phyloP scores from a whole-genome alignment of 2,329 filamentous ascomycete species.

The Epichloe uncinata region DNA sequence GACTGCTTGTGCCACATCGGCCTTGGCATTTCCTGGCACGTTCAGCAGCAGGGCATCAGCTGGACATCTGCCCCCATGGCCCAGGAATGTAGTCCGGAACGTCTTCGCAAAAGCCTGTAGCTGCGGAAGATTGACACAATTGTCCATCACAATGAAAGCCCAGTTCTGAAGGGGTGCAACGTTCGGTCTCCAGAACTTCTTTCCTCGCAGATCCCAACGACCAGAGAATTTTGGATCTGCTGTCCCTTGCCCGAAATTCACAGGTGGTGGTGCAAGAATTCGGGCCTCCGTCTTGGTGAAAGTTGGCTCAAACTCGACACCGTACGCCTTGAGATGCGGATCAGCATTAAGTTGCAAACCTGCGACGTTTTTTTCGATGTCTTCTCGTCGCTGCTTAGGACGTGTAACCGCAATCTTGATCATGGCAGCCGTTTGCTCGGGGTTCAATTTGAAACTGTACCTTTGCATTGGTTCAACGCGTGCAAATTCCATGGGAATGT shows the following conservation, averaged over 20 bases:
- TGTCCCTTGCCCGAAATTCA: constrained; percentile 49
- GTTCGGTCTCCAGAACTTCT: constrained; percentile 59
- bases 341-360: constrained; percentile 60
- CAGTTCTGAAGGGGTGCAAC: constrained; percentile 50
- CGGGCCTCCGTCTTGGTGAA: constrained; percentile 59
- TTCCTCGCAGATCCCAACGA: constrained; percentile 77
- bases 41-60: constrained; percentile 22
- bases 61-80: constrained; percentile 34
- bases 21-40: constrained; percentile 16
- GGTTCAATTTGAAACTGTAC: constrained; percentile 49
- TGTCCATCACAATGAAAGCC: constrained; percentile 57
- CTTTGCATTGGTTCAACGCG: constrained; percentile 40
- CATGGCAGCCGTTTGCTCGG: constrained; percentile 64
- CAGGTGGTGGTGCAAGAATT: constrained; percentile 55
- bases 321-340: constrained; percentile 57
- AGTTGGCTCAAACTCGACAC: constrained; percentile 50
- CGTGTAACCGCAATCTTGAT: constrained; percentile 84
- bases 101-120: constrained; percentile 20
- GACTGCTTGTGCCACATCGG: constrained; percentile 39
- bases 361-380: constrained; percentile 42
- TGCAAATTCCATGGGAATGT: constrained; percentile 51
- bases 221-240: constrained; percentile 53
- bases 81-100: constrained; percentile 33
- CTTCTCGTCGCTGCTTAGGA: constrained; percentile 51
- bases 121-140: constrained; percentile 30